Conservation (phyloP, 2,329 filamentous ascomycete genomes). For the Penicillium sp. region DNA sequence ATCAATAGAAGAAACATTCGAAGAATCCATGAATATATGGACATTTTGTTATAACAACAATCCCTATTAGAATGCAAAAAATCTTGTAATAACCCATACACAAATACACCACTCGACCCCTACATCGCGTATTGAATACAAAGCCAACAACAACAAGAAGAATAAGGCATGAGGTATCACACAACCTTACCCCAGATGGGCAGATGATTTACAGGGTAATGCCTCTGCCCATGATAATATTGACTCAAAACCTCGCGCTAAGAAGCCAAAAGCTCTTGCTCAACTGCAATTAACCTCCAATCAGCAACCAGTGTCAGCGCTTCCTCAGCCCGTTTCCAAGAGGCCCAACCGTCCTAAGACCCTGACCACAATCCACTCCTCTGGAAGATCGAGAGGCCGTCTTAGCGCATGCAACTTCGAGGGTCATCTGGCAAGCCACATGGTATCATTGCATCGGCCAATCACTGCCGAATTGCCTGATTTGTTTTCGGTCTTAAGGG, state of each 20-base stretch:
- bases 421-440: conserved; percentile 28
- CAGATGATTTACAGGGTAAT: conserved; percentile 1
- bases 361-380: not conserved
- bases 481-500: conserved; percentile 15
- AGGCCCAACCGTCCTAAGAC: not conserved
- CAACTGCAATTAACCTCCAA: not conserved
- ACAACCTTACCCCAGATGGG: not conserved
- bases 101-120: too few species aligned
- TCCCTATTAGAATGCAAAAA: too few species aligned
- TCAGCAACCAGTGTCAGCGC: conserved; percentile 6
- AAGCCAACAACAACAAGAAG: not conserved
- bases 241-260: not conserved
- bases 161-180: not conserved
- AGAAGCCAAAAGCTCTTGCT: not conserved
- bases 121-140: not conserved
- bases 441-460: conserved; percentile 29
- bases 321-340: conserved; percentile 1
- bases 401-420: conserved; percentile 29
- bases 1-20: not conserved
- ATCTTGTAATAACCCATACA: too few species aligned
- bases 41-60: too few species aligned
- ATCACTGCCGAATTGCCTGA: conserved; percentile 17
- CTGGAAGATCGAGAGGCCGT: not conserved
- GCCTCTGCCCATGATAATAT: not conserved
- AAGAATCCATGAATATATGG: too few species aligned